phyloP scores from a whole-genome alignment of 1,284 basidiomycete species.

The Macrocybe sp. region DNA sequence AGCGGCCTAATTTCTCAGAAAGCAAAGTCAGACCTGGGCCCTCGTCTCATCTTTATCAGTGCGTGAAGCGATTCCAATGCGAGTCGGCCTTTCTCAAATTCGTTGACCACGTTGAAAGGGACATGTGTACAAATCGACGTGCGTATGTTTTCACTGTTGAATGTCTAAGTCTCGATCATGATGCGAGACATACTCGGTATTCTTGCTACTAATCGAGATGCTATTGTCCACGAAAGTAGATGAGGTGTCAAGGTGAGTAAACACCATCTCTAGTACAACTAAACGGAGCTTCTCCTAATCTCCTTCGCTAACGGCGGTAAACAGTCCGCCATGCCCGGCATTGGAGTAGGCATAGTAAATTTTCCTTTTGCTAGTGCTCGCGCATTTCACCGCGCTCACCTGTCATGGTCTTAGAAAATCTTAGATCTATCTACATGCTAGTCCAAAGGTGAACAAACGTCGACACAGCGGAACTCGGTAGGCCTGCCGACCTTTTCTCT shows the following conservation, averaged over 20 bases:
- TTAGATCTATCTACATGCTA: background rate
- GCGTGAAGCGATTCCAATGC: background rate
- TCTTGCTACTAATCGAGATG: slow-evolving; percentile 39
- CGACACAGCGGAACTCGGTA: no score
- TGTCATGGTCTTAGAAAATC: background rate
- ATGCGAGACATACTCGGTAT: slow-evolving; percentile 29
- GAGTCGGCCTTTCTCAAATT: background rate
- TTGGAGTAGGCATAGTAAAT: slow-evolving; percentile 44
- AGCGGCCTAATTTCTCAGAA: slow-evolving; percentile 54
- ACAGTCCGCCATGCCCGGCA: slow-evolving; percentile 39
- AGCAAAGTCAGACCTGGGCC: slow-evolving; percentile 55
- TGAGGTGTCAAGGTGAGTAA: slow-evolving; percentile 49
- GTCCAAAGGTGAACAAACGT: slow-evolving; percentile 38
- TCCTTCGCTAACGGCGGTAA: background rate
- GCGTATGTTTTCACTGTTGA: background rate
- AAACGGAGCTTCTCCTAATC: slow-evolving; percentile 10
- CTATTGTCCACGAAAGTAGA: slow-evolving; percentile 27
- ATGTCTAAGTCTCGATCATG: slow-evolving; percentile 25
- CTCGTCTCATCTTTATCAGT: slow-evolving; percentile 51
- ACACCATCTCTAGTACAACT: slow-evolving; percentile 27
- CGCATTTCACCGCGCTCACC: slow-evolving; percentile 17
- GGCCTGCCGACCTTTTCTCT: slow-evolving; percentile 46
- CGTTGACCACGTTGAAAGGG: slow-evolving; percentile 21
- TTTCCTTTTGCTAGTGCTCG: slow-evolving; percentile 43
- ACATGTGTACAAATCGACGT: slow-evolving; percentile 12